Base-by-base conservation (phyloP, 2,329 filamentous ascomycete genomes). In the Cryphonectria nitschkei region DNA sequence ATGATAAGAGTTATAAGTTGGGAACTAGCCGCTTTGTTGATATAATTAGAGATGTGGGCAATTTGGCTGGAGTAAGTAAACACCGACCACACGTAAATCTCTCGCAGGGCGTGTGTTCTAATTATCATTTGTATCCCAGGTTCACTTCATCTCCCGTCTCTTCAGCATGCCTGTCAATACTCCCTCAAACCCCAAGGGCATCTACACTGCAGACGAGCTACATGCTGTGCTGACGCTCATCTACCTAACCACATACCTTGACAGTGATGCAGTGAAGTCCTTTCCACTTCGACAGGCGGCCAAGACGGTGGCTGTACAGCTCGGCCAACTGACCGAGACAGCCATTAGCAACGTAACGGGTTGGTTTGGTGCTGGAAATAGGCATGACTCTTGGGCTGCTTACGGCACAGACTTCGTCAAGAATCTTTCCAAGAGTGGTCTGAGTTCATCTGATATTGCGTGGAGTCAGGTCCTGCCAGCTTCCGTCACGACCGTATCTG, bases 381-480 rank as follows among this genome's bases (percentile, higher is more conserved):
- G 88, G 75, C 81, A 85, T 34, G 88, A 88, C 50, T 82, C 83
- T 0, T 80, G 95, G 63, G 84, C 86, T 1, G 83, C 87, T 3
- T 93, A 92, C 71, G 93, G 93, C 2, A 84, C 85, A 26, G 85
- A 89, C 60, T 84, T 93, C 78, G 85, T 93, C 75, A 89, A 90
- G 76, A 85, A 85, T 0, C 81, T 95, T 58, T 81, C 90, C 34
- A 91, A 92, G 75, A 83, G 83, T 14, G 91, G 92, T 0, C 78
- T 93, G 70, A 87, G 83, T 67, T 82, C 85, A 2, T 84, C 89
- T 34, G 90, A 94, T 66, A 89, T 94, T 72, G 89, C 91, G 0
- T 93, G 89, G 88, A 86, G 86, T 34, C 90, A 93, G 77, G 86
- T 94, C 54, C 76, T 94, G 65, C 92, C 92, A 0, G 89, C 89